Base-by-base conservation (phyloP, 163 green algal species). In the Prototheca stagnorum region DNA sequence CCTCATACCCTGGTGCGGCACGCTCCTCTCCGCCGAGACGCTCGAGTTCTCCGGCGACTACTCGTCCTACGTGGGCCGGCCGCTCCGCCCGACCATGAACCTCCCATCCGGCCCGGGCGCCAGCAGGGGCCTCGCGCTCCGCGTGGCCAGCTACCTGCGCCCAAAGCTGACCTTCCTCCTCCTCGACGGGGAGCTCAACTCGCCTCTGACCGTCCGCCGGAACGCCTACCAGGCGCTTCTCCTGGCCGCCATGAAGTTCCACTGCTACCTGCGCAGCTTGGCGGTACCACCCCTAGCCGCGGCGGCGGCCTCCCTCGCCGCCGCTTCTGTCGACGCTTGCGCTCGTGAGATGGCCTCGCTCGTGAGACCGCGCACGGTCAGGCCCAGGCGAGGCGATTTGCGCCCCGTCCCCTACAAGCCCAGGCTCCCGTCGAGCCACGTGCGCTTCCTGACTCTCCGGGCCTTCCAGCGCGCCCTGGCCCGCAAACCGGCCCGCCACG, bases 41-140 rank as follows among this genome's bases (percentile, higher is more conserved):
- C 72, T 95, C 43, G 79, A 85, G 62, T n/a, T 88, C 1, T 61
- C 74, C 50, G 77, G 65, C 5, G 85, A 95, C 67, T 95, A 95
- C 80, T 86, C 63, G 3, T 59, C 80, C 37, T 90, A 77, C 24
- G 49, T 24, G 3, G 60, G 68, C 5, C 22, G 41, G 3, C 41
- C 33, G 24, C 21, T 61, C 21, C 42, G 24, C 47, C 51, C 47
- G 47, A 56, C 53, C 19, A 21, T 46, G 5, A 40, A 47, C 23
- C 23, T 20, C 25, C 23, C 20, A 46, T 36, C 7, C 12, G 8
- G n/a, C 12, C 27, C 7, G 6, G 25, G 24, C 54, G 35, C 55
- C 49, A 55, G 56, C 36, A 17, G 35, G 22, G 46, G 68, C 35
- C 47, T 78, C n/a, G 9, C 35, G 0, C 5, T 53, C 37, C 75